phyloP scores from a whole-genome alignment of 2,329 filamentous ascomycete genomes.

The Annulohypoxylon truncatum region DNA sequence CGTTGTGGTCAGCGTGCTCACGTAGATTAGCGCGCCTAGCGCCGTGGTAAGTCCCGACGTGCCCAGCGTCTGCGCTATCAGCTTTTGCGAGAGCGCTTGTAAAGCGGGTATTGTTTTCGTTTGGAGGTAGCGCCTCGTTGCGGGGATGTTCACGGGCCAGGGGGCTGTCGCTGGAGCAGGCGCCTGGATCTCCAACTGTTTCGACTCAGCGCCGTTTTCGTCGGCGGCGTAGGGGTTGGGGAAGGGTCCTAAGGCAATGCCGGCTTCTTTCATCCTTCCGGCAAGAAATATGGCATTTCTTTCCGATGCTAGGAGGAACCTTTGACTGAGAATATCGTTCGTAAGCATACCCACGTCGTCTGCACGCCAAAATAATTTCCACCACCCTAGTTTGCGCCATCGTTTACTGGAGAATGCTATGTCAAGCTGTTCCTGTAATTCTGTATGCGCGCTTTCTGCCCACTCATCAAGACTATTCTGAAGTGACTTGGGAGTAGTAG shows the following conservation, averaged over 20 bases:
- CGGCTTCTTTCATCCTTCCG: conserved; percentile 73
- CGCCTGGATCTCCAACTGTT: conserved; percentile 9
- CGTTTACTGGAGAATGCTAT: conserved; percentile 78
- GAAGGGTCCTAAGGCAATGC: conserved; percentile 40
- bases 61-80: conserved; percentile 79
- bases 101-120: conserved; percentile 75
- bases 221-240: conserved; percentile 34
- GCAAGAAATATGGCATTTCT: conserved; percentile 84
- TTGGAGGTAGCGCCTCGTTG: conserved; percentile 74
- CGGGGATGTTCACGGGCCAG: conserved; percentile 81
- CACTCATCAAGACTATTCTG: conserved; percentile 72
- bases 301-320: conserved; percentile 83
- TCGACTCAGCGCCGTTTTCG: conserved; percentile 11
- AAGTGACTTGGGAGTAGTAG: conserved; percentile 59
- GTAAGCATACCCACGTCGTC: conserved; percentile 90
- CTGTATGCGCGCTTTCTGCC: conserved; percentile 83
- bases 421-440: conserved; percentile 84
- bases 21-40: conserved; percentile 67
- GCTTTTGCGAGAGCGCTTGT: conserved; percentile 77
- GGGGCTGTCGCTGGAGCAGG: conserved; percentile 37
- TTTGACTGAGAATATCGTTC: conserved; percentile 78
- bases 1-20: conserved; percentile 64
- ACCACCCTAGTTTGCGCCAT: conserved; percentile 89
- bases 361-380: conserved; percentile 94
- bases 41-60: conserved; percentile 73